Percentiles rank a stretch among this genome's conserved stretches.
These are phyloP conservation scores for Beauveria pseudobassiana DNA, from an alignment of 2,329 filamentous ascomycete genomes.

Conservation along the genomic window DNA sequence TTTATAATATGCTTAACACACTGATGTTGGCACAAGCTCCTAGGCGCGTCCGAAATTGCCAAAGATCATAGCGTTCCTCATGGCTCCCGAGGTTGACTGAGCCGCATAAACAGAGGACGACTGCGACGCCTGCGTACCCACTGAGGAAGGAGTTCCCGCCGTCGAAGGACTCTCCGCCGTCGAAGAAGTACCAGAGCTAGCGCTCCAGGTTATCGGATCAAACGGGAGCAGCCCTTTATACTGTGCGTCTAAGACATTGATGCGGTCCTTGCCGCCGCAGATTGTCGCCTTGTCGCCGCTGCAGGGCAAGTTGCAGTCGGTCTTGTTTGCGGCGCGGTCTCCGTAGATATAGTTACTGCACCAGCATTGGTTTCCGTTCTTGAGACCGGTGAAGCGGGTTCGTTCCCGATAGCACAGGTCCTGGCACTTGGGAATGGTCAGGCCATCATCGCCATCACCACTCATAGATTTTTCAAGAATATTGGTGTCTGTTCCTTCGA, in stretches of 20 bases:
- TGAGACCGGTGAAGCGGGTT: constrained; percentile 10
- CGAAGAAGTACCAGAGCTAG: background rate
- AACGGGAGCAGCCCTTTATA: background rate
- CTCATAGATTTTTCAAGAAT: constrained; percentile 24
- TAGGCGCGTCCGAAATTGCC: background rate
- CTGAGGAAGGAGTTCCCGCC: background rate
- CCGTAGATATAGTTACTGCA: constrained; percentile 14
- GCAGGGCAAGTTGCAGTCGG: constrained; percentile 14
- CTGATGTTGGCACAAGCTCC: background rate
- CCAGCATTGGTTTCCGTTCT: constrained; percentile 16
- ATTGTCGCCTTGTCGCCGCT: constrained; percentile 13
- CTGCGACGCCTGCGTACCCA: no score
- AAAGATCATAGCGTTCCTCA: background rate
- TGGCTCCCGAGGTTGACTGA: background rate
- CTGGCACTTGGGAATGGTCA: constrained; percentile 27
- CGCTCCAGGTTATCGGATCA: background rate
- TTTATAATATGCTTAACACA: background rate
- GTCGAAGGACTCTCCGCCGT: background rate
- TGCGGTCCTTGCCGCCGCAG: constrained; percentile 14
- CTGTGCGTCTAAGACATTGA: constrained; percentile 14
- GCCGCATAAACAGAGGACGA: background rate
- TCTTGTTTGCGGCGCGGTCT: constrained; percentile 8
- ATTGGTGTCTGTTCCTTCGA: constrained; percentile 23
- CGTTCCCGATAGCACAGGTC: background rate
- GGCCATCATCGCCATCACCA: constrained; percentile 14